Conservation (phyloP, 2,329 filamentous ascomycete species). For the Penicillium sp. region DNA sequence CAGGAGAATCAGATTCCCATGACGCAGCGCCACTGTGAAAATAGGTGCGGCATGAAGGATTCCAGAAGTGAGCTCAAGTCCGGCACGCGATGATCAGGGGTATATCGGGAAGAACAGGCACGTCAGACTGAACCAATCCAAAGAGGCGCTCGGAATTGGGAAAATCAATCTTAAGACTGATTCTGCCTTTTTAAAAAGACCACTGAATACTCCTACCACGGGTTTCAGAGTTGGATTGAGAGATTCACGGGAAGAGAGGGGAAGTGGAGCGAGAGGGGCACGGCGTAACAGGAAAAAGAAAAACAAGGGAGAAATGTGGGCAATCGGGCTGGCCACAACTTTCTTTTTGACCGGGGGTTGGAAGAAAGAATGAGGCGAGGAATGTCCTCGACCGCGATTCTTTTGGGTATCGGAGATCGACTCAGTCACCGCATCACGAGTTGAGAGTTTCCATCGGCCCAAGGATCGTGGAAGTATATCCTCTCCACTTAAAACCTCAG, state of each 20-base stretch:
- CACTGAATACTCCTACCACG: no score
- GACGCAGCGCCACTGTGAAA: constrained; percentile 9
- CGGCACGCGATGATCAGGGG: constrained; percentile 6
- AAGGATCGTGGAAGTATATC: no score
- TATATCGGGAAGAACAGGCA: constrained; percentile 8
- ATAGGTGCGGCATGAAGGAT: constrained; percentile 6
- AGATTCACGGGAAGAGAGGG: background rate
- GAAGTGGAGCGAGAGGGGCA: constrained; percentile 1
- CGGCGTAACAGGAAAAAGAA: background rate
- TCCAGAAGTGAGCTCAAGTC: background rate
- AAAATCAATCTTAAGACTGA: no score
- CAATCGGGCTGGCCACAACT: no score
- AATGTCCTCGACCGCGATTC: background rate
- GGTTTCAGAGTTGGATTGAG: no score
- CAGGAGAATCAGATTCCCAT: constrained; percentile 14
- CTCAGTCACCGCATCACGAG: no score
- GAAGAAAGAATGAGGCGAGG: background rate
- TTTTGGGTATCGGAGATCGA: no score
- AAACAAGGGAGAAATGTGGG: constrained; percentile 1
- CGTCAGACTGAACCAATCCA: background rate
- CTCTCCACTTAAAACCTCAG: no score
- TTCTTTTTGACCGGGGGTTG: background rate
- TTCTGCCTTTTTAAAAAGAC: no score
- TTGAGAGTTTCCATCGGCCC: no score
- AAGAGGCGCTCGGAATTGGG: no score